A percentile compares a stretch with the other conserved stretches of the same genome.
phyloP scores from a whole-genome alignment of 257 asterid species.

The Datura wrightii region DNA sequence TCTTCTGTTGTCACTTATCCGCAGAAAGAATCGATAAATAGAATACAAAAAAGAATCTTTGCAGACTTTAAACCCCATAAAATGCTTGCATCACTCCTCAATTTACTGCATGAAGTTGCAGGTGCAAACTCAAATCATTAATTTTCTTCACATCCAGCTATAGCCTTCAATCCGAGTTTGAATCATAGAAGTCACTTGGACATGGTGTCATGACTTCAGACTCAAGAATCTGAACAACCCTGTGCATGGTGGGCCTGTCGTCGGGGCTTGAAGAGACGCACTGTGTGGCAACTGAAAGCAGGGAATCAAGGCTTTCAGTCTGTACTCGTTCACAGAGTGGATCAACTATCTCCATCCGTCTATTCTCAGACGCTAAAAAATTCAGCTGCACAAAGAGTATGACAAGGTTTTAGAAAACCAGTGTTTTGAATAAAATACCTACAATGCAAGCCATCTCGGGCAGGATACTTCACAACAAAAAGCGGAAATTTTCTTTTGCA shows the following conservation, averaged over 20 bases:
- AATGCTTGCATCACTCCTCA: constrained; percentile 43
- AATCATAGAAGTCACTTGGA: constrained; percentile 92
- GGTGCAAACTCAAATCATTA: constrained; percentile 32
- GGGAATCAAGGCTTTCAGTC: constrained; percentile 74
- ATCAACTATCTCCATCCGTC: constrained; percentile 85
- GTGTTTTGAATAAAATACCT: neutral
- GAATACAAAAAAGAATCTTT: constrained; percentile 32
- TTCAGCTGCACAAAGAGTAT: constrained; percentile 63
- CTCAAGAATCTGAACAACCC: constrained; percentile 89
- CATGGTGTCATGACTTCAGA: constrained; percentile 90
- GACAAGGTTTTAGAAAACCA: constrained; percentile 2
- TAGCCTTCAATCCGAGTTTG: constrained; percentile 69
- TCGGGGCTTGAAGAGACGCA: constrained; percentile 86
- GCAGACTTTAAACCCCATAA: constrained; percentile 39
- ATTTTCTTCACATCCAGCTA: constrained; percentile 26
- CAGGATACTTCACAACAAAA: neutral
- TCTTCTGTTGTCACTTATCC: constrained; percentile 37
- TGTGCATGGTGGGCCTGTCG: constrained; percentile 94
- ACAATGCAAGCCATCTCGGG: neutral
- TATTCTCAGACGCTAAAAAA: constrained; percentile 69
- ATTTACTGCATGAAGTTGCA: constrained; percentile 44
- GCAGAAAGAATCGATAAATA: constrained; percentile 62
- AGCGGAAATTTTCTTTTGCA: neutral
- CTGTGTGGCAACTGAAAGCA: constrained; percentile 77
- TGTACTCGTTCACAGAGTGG: constrained; percentile 78